Base-by-base conservation (phyloP, 2,329 filamentous ascomycete genomes). In the Lasiodiplodia sp. region DNA sequence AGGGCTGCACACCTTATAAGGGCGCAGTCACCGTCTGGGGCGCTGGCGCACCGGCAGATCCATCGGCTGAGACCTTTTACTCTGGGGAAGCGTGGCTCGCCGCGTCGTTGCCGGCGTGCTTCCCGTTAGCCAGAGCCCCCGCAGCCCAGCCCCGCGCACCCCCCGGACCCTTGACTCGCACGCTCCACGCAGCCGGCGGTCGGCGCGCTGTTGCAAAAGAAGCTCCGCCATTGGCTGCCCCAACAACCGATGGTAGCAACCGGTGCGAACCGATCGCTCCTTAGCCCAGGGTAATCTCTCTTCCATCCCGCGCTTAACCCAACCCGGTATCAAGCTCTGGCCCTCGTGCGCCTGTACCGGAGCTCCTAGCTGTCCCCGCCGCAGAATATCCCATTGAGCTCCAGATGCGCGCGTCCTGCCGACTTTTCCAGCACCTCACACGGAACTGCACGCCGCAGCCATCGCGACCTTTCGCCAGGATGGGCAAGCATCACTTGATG, bases 401-500 rank as follows among this genome's bases (percentile, higher is more conserved):
- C 57, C 56, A 23, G 66, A 68, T 62, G 66, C 66, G 38, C 57
- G 34, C 47, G 18, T 55, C 34, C 66, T 68, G 25, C 51, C 58
- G 58, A 12, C 38, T 52, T n/a, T 38, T 68, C 62, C 40, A 62
- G 23, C 52, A 31, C 28, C 47, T 53, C 40, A 18, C 34, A 38
- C n/a, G 14, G 14, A 49, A 21, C 21, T 57, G 51, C 31, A 37
- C 51, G 25, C 4, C 18, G 56, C 56, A 58, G 56, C 37, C 37
- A 47, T 38, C 23, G 18, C 55, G 55, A 38, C 47, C 49, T 11
- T 31, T 31, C 47, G 55, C 60, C 28, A 71, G 69, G 70, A 95
- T 95, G 91, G 47, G 58, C 8, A 90, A 92, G 77, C 93, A 97
- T 79, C 92, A 96, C 83, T 85, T 97, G 78, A 96, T 97, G 92